Percentiles rank a stretch among this genome's conserved stretches.
These are phyloP conservation scores for Lasiosphaeriaceae sp. DNA, from an alignment of 495 filamentous ascomycete species.

Conservation along the genomic window DNA sequence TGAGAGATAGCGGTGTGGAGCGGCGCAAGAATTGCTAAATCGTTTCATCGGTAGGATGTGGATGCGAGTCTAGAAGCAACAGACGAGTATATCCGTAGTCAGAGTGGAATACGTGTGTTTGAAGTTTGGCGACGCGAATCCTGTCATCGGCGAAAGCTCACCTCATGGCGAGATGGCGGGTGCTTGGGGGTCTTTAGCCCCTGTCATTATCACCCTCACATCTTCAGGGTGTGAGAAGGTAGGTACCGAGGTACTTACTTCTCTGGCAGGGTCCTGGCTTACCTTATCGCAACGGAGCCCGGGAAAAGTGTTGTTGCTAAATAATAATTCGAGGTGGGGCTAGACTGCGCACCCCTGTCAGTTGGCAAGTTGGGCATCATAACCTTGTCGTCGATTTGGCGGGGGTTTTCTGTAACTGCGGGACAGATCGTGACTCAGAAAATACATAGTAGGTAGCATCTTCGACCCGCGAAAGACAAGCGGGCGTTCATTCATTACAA, in stretches of 20 bases:
- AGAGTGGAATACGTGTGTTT: neutral
- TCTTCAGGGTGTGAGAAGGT: neutral
- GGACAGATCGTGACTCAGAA: slow-evolving; percentile 3
- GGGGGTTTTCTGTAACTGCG: neutral
- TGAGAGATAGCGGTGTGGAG: neutral
- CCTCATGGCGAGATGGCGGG: neutral
- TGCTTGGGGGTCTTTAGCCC: neutral
- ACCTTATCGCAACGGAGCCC: neutral
- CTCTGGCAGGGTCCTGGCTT: neutral
- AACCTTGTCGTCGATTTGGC: neutral
- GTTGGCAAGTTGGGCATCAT: neutral
- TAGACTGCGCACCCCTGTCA: neutral
- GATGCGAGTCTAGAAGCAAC: neutral
- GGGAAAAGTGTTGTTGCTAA: neutral
- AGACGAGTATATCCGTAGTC: neutral
- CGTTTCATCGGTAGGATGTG: neutral
- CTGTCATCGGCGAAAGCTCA: neutral
- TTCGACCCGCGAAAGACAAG: neutral
- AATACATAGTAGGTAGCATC: too few species aligned
- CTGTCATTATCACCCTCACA: neutral
- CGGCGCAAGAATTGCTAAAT: neutral
- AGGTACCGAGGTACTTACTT: neutral
- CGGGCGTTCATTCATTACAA: neutral
- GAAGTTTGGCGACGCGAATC: neutral
- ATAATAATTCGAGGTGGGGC: neutral